These are phyloP conservation scores for Carex cristatella DNA, from an alignment of 176 grass and related monocot genomes.

Conservation along the genomic window DNA sequence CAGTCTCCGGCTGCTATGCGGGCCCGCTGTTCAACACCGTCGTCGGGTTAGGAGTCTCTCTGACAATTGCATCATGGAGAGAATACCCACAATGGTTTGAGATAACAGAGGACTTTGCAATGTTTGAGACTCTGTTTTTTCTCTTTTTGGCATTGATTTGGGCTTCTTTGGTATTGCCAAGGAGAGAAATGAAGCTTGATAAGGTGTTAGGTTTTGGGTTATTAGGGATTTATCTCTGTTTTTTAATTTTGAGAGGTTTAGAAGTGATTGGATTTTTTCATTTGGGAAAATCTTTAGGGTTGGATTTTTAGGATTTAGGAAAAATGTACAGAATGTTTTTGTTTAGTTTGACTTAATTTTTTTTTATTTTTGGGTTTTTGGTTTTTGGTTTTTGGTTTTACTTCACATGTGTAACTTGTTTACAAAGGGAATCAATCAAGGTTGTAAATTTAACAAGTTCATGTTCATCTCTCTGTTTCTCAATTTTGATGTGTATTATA, in stretches of 20 bases:
- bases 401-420: neutral
- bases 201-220: slow-evolving; percentile 54
- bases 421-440: neutral
- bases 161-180: slow-evolving; percentile 66
- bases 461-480: neutral
- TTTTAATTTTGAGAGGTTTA: slow-evolving; percentile 36
- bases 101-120: slow-evolving; percentile 33
- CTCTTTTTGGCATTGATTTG: slow-evolving; percentile 47
- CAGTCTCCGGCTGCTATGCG: slow-evolving; percentile 66
- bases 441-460: neutral
- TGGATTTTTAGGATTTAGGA: slow-evolving; percentile 42
- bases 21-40: slow-evolving; percentile 82
- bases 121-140: slow-evolving; percentile 71
- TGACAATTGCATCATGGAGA: slow-evolving; percentile 47
- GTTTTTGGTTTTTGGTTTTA: neutral
- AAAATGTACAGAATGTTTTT: slow-evolving; percentile 65
- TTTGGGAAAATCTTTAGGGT: neutral
- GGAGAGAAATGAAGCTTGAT: slow-evolving; percentile 65
- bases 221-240: slow-evolving; percentile 61
- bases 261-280: neutral
- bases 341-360: neutral
- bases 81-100: slow-evolving; percentile 41
- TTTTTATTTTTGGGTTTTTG: neutral
- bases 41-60: slow-evolving; percentile 57
- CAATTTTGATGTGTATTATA: neutral